Evolutionary conservation across 345 rosid genomes (phyloP).

Genomic region (Draba incana): DNA sequence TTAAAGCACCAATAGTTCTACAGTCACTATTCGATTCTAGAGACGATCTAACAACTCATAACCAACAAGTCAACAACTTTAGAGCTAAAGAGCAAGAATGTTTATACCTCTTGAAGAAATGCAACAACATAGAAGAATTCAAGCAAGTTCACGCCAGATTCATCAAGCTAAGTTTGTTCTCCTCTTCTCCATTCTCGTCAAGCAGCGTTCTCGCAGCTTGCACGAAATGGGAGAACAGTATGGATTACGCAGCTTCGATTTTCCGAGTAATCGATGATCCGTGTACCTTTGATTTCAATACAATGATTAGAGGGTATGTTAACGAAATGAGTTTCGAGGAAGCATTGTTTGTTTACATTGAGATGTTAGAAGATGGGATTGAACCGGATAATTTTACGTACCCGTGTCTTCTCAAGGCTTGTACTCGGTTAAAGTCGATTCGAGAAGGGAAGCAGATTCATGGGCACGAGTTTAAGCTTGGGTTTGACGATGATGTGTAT

Average conservation of each 20-base stretch:
- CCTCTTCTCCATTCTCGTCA: conserved; percentile 32
- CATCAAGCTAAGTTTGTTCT: conserved; percentile 42
- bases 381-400: conserved; percentile 45
- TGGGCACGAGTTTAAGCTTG: conserved; percentile 44
- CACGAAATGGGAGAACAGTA: conserved; percentile 42
- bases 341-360: conserved; percentile 34
- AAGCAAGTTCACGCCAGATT: conserved; percentile 59
- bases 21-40: conserved; percentile 36
- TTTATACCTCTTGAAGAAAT: conserved; percentile 55
- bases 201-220: conserved; percentile 40
- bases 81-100: conserved; percentile 61
- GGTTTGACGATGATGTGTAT: conserved; percentile 38
- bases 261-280: conserved; percentile 41
- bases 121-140: conserved; percentile 56
- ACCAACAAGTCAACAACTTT: conserved; percentile 30
- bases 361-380: conserved; percentile 35
- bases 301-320: conserved; percentile 48
- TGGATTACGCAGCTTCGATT: conserved; percentile 36
- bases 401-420: conserved; percentile 46
- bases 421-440: conserved; percentile 34
- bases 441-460: conserved; percentile 43
- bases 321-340: conserved; percentile 32
- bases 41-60: conserved; percentile 22
- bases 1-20: conserved; percentile 24
- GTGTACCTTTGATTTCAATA: conserved; percentile 40